Base-by-base conservation (phyloP, 768 basidiomycete genomes). In the Tremella mesenterica region DNA sequence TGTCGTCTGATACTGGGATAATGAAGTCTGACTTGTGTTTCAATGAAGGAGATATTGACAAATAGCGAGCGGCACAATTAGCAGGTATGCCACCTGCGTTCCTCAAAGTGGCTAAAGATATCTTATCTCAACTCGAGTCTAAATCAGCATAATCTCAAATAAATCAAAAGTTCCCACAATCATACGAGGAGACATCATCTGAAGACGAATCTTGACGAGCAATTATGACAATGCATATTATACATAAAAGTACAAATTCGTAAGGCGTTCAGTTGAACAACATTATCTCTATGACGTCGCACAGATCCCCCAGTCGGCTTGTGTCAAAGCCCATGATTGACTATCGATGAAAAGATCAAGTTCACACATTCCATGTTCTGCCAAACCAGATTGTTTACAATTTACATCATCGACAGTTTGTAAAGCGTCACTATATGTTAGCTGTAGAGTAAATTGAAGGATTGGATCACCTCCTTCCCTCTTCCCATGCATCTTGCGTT, bases 11-110 rank as follows among this genome's bases (percentile, higher is more conserved):
- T n/a, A n/a, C 33, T 18, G 33, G 41, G 41, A n/a, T 43, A 20
- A 43, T 20, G 8, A 8, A 25, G 18, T 43, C 33, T n/a, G n/a
- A n/a, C n/a, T n/a, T n/a, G n/a, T n/a, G 33, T 18, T 34, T 34
- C 33, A 34, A 10, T 34, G 33, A 34, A 10, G n/a, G n/a, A n/a
- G n/a, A n/a, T n/a, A n/a, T n/a, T n/a, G 33, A 10, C 33, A 34
- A 34, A 10, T 73, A 95, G 50, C 88, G 88, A 69, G 88, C 92
- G 26, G 92, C 92, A 9, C 81, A 84, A 43, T 73, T 93, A 12
- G 91, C 89, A 16, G 88, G 89, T 10, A 81, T 95, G 76, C 91
- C 90, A 3, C 58, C 58, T 0, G 51, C 56, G 4, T 71, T 71
- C 53, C 48, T 71, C 10, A 23, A 41, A 1, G 57, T 56, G 2